Evolutionary conservation across 2,329 filamentous ascomycete genomes (phyloP), one percentile per base, ranked within the genome.

Genomic region (Samsoniella hepiali): DNA sequence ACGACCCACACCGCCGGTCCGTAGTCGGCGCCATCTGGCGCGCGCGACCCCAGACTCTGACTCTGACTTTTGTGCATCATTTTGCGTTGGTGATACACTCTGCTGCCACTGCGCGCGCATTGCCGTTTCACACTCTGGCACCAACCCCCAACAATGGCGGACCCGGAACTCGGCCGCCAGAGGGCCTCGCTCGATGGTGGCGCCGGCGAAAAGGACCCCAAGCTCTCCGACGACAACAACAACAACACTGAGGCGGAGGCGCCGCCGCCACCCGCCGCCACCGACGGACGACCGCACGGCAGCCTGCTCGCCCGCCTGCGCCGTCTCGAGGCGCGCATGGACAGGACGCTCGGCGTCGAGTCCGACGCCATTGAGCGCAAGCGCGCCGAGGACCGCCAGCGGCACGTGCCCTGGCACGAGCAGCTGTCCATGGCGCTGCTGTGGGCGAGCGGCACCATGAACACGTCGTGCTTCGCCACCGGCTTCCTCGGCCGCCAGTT

Each of bases 381-480:
- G 66, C 74, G 74, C 6, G 76, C 80, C 40, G 77, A 81, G 69
- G 76, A 81, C 49, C 73, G 72, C 50, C 61, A 65, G 29, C 55
- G 63, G 22, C 54, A 58, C 34, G 69, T 71, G 10, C 65, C 69
- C 11, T 77, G 73, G 73, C 73, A 71, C 27, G 78, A 79, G 68
- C 77, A 78, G 65, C 69, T 79, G 62, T 75, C 76, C 63, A 84
- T 84, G 81, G 81, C 79, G 11, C 70, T 82, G 63, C 73, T 84
- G 63, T 84, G 82, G 82, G 80, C 81, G 27, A 79, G 76, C 51
- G 78, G 76, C 10, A 82, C 79, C 1, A 79, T 83, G 76, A 83
- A 83, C 68, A 75, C 79, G 32, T 78, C 76, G 44, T 83, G 80
- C 68, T 82, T 84, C 63, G 75, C 79, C 2, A 81, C 80, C 0